A percentile compares a stretch with the other conserved stretches of the same genome.
Conservation (phyloP, 1,139 yeast genomes). For the Tardiomyces digboiensis region DNA sequence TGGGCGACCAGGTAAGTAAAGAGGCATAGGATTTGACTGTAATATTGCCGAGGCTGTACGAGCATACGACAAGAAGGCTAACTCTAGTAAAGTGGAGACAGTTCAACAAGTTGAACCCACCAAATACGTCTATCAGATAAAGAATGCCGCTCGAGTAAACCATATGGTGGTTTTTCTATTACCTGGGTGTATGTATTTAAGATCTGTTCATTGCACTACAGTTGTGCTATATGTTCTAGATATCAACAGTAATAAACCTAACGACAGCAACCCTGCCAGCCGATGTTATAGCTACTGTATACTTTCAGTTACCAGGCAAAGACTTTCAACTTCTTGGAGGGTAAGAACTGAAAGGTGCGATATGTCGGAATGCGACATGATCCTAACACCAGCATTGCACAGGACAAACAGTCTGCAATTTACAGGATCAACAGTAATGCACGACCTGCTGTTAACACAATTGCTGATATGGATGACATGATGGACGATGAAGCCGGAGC, state of each 20-base stretch:
- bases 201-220: too few species aligned
- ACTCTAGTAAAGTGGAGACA: neutral
- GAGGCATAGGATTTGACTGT: neutral
- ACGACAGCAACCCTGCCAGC: conserved; percentile 43
- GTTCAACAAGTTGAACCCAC: conserved; percentile 50
- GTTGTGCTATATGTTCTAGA: too few species aligned
- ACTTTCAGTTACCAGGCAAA: conserved; percentile 70
- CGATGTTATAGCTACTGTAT: conserved; percentile 71
- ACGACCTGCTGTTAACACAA: conserved; percentile 18
- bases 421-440: conserved; percentile 57
- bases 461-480: conserved; percentile 23
- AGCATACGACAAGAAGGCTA: conserved; percentile 25
- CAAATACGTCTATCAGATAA: conserved; percentile 52
- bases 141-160: conserved; percentile 54
- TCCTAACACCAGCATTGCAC: conserved; percentile 39
- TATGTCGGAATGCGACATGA: neutral
- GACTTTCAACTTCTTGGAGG: conserved; percentile 74
- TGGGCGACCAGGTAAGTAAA: conserved; percentile 28
- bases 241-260: neutral
- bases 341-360: conserved; percentile 12
- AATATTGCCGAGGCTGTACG: neutral
- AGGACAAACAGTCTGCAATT: conserved; percentile 81
- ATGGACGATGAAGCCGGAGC: conserved; percentile 21
- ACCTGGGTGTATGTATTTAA: conserved; percentile 36
- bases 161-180: conserved; percentile 69